Base-by-base conservation (phyloP, 2,329 filamentous ascomycete genomes). In the Calonectria hongkongensis region DNA sequence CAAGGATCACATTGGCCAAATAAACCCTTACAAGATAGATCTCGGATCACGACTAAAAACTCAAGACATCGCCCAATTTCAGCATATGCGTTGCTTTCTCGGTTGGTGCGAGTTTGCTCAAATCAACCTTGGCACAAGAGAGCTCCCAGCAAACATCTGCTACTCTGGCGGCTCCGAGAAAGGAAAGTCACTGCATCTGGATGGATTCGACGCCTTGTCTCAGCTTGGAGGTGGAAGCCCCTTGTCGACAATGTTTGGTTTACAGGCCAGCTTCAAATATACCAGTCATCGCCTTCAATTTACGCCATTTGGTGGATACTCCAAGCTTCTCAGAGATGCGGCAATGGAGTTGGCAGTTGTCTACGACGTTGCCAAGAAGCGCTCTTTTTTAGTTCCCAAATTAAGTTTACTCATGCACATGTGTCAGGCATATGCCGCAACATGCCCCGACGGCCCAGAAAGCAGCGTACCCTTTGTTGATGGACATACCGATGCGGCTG, bases 101-200 rank as follows among this genome's bases (percentile, higher is more conserved):
- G 62, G 62, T 8, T 64, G 62, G 62, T 64, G 62, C 12, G 41
- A 50, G 27, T 48, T 36, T 45, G 62, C 27, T 4, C 62, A 50
- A 27, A 48, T 64, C 10, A 64, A 64, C 18, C 43, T 64, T 5
- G 62, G 62, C 1, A 50, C 62, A 18, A 41, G 6, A 28, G 13
- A 36, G 4, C 39, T 62, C 12, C 13, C 33, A 12, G 36, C 56
- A 28, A 41, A 43, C n/a, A n/a, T 62, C 9, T 16, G 16, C 21
- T 62, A 62, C 56, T 62, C 56, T 18, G 56, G 56, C 6, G 56
- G 56, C 2, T 10, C 10, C 2, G 56, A 62, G 9, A 62, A 43
- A n/a, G 36, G 39, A 33, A 41, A 43, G 41, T 62, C 56, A 3
- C 36, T 62, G 1, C 56, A 62, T 1, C 21, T 43, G 2, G 56